These are phyloP conservation scores for Amanita brunnescens DNA, from an alignment of 768 basidiomycete genomes.

Conservation along the genomic window DNA sequence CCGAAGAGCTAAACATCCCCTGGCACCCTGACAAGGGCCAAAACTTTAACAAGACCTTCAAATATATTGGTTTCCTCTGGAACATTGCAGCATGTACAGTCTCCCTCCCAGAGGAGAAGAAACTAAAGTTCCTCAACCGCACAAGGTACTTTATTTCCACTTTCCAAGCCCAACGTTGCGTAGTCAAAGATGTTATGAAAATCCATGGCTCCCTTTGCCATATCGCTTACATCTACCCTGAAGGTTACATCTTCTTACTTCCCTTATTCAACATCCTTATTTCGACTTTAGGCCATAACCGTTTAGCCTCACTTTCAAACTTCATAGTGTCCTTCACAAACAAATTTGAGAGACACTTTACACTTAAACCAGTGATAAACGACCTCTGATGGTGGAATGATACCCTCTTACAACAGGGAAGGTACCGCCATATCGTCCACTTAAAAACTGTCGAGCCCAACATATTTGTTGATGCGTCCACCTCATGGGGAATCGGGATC, in stretches of 20 bases:
- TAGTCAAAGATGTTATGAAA: slow-evolving; percentile 10
- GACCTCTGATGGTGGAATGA: slow-evolving; percentile 28
- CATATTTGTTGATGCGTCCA: slow-evolving; percentile 30
- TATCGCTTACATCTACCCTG: slow-evolving; percentile 20
- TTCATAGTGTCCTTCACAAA: slow-evolving; percentile 18
- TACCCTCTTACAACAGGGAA: not conserved
- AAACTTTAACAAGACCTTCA: slow-evolving; percentile 13
- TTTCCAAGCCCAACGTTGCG: not conserved
- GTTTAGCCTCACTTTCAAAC: slow-evolving; percentile 11
- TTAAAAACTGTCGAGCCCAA: slow-evolving; percentile 5
- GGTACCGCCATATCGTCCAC: slow-evolving; percentile 6
- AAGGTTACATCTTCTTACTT: slow-evolving; percentile 16
- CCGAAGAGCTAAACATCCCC: slow-evolving; percentile 14
- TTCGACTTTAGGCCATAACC: too few species aligned
- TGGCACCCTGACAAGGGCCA: slow-evolving; percentile 19
- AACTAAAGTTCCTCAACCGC: slow-evolving; percentile 14
- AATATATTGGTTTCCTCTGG: slow-evolving; percentile 23
- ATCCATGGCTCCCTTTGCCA: slow-evolving; percentile 26
- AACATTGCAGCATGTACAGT: slow-evolving; percentile 16
- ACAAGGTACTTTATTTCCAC: slow-evolving; percentile 11
- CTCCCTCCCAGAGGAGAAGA: slow-evolving; percentile 18
- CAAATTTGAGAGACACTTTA: slow-evolving; percentile 9
- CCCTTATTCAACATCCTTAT: not conserved
- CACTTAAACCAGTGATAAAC: slow-evolving; percentile 14
- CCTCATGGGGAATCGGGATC: slow-evolving; percentile 31